Conservation (phyloP, 768 basidiomycete genomes). For the Podaxis sp. region DNA sequence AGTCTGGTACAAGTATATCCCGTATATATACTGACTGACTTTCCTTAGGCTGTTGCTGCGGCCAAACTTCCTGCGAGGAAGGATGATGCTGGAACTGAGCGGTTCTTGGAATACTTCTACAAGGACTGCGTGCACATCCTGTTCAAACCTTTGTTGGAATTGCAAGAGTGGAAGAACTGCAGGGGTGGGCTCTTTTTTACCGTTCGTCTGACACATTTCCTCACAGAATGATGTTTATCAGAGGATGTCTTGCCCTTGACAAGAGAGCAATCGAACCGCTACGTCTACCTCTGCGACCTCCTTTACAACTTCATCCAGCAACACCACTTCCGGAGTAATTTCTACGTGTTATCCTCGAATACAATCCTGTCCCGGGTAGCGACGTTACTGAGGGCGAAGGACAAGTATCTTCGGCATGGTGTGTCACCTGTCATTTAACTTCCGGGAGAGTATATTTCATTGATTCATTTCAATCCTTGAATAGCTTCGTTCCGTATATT, state of each 20-base stretch:
- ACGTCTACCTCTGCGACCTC: constrained; percentile 88
- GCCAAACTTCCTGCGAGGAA: constrained; percentile 47
- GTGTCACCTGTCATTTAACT: constrained; percentile 26
- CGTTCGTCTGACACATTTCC: not conserved
- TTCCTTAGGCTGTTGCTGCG: constrained; percentile 35
- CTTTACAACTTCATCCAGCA: constrained; percentile 85
- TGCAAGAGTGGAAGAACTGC: constrained; percentile 60
- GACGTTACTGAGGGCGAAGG: constrained; percentile 73
- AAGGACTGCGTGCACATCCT: constrained; percentile 76
- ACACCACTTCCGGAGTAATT: constrained; percentile 91
- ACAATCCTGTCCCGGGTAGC: constrained; percentile 74
- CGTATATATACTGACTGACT: constrained; percentile 16
- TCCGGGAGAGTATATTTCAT: not conserved
- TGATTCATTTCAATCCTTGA: constrained; percentile 4
- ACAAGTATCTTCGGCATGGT: constrained; percentile 95
- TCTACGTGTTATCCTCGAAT: constrained; percentile 75
- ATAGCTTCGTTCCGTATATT: constrained; percentile 92
- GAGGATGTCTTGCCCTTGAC: constrained; percentile 55
- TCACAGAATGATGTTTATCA: constrained; percentile 22
- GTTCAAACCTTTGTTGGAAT: constrained; percentile 72
- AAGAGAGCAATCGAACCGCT: constrained; percentile 79
- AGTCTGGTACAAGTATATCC: constrained; percentile 8
- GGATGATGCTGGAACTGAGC: constrained; percentile 84
- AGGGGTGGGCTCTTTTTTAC: constrained; percentile 25
- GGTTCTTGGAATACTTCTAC: constrained; percentile 93